phyloP scores from a whole-genome alignment of 73 alveolate genomes.

The Uronychia setigera region DNA sequence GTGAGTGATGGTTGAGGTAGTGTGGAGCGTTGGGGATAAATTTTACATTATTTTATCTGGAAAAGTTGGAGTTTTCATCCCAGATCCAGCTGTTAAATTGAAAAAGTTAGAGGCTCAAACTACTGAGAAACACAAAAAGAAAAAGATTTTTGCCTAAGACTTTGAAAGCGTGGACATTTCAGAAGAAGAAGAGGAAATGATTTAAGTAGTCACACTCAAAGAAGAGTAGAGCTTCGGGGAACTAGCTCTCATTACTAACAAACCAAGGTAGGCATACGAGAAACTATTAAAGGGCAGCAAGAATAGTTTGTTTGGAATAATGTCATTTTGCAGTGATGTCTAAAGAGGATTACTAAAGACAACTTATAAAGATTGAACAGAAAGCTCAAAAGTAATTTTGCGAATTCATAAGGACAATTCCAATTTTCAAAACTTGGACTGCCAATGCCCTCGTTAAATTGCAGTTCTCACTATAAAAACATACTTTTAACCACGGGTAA shows the following conservation, averaged over 20 bases:
- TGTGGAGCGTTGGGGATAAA: background rate
- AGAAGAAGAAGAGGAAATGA: background rate
- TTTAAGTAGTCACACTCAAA: background rate
- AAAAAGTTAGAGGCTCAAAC: background rate
- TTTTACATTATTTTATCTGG: background rate
- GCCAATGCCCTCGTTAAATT: background rate
- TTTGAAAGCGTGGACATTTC: background rate
- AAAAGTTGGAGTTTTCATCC: background rate
- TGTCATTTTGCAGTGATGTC: background rate
- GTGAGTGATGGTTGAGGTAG: constrained; percentile 4
- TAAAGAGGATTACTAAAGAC: background rate
- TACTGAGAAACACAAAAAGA: background rate
- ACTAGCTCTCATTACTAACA: background rate
- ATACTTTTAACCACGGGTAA: background rate
- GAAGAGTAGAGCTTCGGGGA: background rate
- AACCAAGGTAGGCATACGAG: background rate
- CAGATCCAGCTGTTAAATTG: background rate
- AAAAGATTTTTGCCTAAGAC: background rate
- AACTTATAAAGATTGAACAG: background rate
- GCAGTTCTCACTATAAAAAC: background rate
- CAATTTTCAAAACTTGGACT: background rate
- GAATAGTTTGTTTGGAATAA: background rate
- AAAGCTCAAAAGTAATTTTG: background rate
- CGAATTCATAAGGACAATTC: background rate
- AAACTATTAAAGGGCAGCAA: background rate